Evolutionary conservation across 2,329 filamentous ascomycete genomes (phyloP), one percentile per base, ranked within the genome.

Genomic region (Curvularia lunata): DNA sequence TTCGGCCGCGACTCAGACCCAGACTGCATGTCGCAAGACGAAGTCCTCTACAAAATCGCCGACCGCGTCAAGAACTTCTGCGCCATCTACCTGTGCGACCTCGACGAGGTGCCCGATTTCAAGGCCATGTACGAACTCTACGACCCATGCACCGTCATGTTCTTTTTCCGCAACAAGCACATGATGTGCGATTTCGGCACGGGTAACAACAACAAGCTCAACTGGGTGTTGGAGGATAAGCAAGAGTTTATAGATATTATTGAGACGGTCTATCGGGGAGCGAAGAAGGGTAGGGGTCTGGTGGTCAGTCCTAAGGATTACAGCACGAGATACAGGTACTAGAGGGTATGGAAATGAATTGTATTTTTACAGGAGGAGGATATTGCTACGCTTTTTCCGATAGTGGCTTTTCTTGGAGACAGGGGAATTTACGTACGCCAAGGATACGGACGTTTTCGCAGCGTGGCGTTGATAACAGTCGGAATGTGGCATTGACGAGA

Each of bases 181-280:
- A 98, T 98, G 87, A 96, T 96, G 91, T 92, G 91, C 77, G 94
- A 98, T 85, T 92, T 97, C 68, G 94, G 73, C 7, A 99, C 95
- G 1, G 95, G 95, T 65, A 97, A 99, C 81, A 99, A 99, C 79
- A 99, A 99, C 78, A 98, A 98, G 78, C 83, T 97, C 67, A 97
- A 97, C 76, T 97, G 92, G 89, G 91, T 97, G 47, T 82, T 96
- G 52, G 93, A 98, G 79, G 94, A 99, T 75, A 98, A 99, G 81
- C 94, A 98, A 78, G 95, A 99, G 81, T 83, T 99, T 71, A 96
- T 99, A 72, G 95, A 99, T 79, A 99, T 99, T 66, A 88, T 98
- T 73, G 95, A 99, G 83, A 97, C 93, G 4, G 93, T 99, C 61
- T 99, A 98, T 77, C 88, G 93, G 58, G 95, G 95, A n/a, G 95